Conservation (phyloP, 208 protist species). For the Novymonas esmeraldas region DNA sequence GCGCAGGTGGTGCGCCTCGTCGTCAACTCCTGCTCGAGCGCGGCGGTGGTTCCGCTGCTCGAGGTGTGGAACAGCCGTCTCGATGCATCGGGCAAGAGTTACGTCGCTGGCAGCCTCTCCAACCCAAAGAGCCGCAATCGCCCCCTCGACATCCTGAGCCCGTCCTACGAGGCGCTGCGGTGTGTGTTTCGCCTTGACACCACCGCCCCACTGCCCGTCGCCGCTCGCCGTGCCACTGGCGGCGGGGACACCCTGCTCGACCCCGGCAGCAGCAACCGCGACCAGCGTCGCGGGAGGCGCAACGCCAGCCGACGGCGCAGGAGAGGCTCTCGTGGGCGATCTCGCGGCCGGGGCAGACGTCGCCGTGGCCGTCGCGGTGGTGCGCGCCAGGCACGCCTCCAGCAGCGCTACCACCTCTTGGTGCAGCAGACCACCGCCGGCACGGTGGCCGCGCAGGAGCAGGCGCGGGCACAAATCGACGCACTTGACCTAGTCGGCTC, state of each 20-base stretch:
- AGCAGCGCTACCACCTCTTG: constrained; percentile 18
- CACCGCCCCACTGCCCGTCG: background rate
- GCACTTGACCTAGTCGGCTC: background rate
- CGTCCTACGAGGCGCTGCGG: constrained; percentile 33
- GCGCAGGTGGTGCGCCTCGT: constrained; percentile 44
- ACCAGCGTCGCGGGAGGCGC: background rate
- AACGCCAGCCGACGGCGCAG: constrained; percentile 12
- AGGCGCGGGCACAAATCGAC: constrained; percentile 6
- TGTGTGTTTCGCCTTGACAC: constrained; percentile 26
- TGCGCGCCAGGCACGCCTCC: constrained; percentile 9
- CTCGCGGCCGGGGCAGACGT: constrained; percentile 6
- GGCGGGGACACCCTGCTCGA: background rate
- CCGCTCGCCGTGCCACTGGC: background rate
- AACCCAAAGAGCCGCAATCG: constrained; percentile 40
- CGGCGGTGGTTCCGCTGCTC: constrained; percentile 13
- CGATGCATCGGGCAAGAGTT: constrained; percentile 10
- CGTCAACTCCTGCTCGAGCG: constrained; percentile 28
- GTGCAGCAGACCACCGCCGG: background rate
- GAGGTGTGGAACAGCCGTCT: constrained; percentile 28
- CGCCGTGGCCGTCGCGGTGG: constrained; percentile 6
- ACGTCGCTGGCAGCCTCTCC: constrained; percentile 27
- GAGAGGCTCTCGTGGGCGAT: background rate
- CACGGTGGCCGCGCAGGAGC: background rate
- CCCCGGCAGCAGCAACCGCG: background rate
- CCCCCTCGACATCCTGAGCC: constrained; percentile 41